Conservation (phyloP, 257 asterid genomes). For the Phtheirospermum japonicum region DNA sequence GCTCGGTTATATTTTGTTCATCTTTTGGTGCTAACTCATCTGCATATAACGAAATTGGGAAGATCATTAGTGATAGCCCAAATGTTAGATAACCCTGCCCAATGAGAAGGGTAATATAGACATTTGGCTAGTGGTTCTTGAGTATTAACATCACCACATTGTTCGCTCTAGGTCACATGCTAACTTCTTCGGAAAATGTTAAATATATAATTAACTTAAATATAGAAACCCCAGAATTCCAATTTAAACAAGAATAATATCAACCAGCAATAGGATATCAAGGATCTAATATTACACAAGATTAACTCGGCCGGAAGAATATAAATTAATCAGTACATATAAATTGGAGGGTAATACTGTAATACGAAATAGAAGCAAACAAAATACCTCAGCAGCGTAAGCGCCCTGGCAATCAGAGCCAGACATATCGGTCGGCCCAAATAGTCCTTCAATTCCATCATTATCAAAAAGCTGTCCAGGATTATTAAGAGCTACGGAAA, state of each 20-base stretch:
- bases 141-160: background rate
- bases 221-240: background rate
- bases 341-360: background rate
- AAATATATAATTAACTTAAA: background rate
- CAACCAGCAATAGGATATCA: background rate
- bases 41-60: constrained; percentile 14
- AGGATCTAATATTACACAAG: background rate
- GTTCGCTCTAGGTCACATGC: background rate
- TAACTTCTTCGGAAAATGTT: too few species aligned
- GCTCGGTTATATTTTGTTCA: constrained; percentile 3
- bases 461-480: constrained; percentile 47
- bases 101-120: constrained; percentile 6
- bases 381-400: constrained; percentile 49
- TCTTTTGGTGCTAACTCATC: background rate
- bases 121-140: background rate
- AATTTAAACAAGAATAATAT: constrained; percentile 2
- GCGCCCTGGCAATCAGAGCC: constrained; percentile 49
- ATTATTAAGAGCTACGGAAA: constrained; percentile 53
- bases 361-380: constrained; percentile 20
- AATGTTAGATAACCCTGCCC: constrained; percentile 6
- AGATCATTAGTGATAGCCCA: constrained; percentile 1
- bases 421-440: constrained; percentile 48
- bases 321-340: background rate
- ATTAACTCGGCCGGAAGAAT: background rate
- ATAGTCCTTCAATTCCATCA: constrained; percentile 63